Evolutionary conservation across 2,329 filamentous ascomycete species (phyloP), one percentile per base, ranked within the genome.

Genomic region (Cladophialophora exuberans): DNA sequence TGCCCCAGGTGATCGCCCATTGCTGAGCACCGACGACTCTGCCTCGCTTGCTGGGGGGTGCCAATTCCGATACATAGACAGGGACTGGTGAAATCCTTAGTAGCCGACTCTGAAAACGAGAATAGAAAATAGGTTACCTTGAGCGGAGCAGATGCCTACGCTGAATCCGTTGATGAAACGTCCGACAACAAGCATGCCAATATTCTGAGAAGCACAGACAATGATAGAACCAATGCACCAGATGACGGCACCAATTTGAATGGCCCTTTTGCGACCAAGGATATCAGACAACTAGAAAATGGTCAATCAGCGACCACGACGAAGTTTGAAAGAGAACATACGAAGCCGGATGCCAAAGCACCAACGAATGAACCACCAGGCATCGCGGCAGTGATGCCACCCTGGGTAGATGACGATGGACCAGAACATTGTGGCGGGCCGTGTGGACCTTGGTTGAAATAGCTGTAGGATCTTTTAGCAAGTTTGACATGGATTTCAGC

Each of bases 1-100:
- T 85, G 52, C 83, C 85, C 79, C 79, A 88, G 61, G 87, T 88
- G 57, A 91, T 90, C 22, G 86, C 85, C 76, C 86, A 87, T 69
- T 90, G 87, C 68, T 90, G 87, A 38, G 83, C 80, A 48, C 86
- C 84, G 13, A 91, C 85, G 28, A 91, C 77, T 38, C 84, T 79
- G 13, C 80, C 80, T 64, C 80, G 76, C 65, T 77, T 80, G 48
- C 72, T 74, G 1, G 79, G 79, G 25, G 77, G 78, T 22, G 80
- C 85, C 15, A 90, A 77, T 68, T 90, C 87, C 54, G 84, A 80
- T 63, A 88, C 83, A 69, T 89, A 90, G 17, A 89, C 83, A 0
- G 86, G 86, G 2, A 86, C 84, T 59, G 25, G 11, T 20, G 5
- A 7, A n/a, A 18, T 30, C 33, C 53, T 55, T 54, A 67, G 84